A percentile compares a stretch with the other conserved stretches of the same genome.
These are phyloP conservation scores for Leccinum uliginosum DNA, from an alignment of 768 basidiomycete genomes.

Conservation along the genomic window DNA sequence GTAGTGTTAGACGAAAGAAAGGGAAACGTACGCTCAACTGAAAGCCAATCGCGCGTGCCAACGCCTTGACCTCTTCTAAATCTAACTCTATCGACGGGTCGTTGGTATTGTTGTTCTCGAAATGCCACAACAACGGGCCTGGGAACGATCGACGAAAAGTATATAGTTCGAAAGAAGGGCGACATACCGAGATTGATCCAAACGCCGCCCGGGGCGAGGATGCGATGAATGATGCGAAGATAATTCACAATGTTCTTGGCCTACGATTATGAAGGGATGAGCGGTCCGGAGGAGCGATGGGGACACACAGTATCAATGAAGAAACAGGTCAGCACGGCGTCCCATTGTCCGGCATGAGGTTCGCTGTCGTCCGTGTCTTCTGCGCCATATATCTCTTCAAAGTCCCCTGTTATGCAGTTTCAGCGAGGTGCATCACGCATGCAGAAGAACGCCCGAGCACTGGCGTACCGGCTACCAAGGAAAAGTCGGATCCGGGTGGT, in stretches of 20 bases:
- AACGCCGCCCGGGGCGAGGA: slow-evolving; percentile 80
- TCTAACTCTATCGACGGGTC: slow-evolving; percentile 86
- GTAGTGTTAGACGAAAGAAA: neutral
- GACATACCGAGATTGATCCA: slow-evolving; percentile 76
- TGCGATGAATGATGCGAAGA: slow-evolving; percentile 74
- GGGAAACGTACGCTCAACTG: slow-evolving; percentile 60
- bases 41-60: slow-evolving; percentile 76
- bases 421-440: neutral
- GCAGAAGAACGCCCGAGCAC: neutral
- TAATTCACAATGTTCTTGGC: slow-evolving; percentile 92
- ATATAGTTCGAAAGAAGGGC: neutral
- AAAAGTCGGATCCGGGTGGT: slow-evolving; percentile 63
- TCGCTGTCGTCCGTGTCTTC: slow-evolving; percentile 48
- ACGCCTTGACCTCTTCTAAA: slow-evolving; percentile 80
- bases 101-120: slow-evolving; percentile 79
- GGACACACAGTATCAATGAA: slow-evolving; percentile 86
- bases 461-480: slow-evolving; percentile 74
- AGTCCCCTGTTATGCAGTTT: slow-evolving; percentile 57
- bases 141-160: neutral
- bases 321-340: slow-evolving; percentile 91
- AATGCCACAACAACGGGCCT: slow-evolving; percentile 97
- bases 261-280: slow-evolving; percentile 32
- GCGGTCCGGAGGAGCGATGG: neutral
- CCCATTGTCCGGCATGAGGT: slow-evolving; percentile 77
- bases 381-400: slow-evolving; percentile 84